Conservation (phyloP, 139 green algal species). For the Asterochloris erici region DNA sequence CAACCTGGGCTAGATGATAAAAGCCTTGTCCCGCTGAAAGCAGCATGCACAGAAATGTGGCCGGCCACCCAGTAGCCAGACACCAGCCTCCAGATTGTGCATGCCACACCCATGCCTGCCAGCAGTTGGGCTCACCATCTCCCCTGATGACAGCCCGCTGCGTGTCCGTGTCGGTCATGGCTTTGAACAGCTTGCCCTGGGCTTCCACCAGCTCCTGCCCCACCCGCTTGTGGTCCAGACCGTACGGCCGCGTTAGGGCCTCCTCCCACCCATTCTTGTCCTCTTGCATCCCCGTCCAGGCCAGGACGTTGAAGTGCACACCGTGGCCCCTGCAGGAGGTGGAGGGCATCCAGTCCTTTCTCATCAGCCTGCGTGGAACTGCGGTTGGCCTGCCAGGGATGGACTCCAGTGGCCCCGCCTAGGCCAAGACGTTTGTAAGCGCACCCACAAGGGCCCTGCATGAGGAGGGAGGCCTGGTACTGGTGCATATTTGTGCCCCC, state of each 20-base stretch:
- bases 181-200: slow-evolving; percentile 38
- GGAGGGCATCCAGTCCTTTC: not conserved
- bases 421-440: no score
- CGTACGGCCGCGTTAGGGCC: not conserved
- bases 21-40: not conserved
- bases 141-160: slow-evolving; percentile 91
- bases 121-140: slow-evolving; percentile 44
- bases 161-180: slow-evolving; percentile 46
- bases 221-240: not conserved
- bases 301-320: slow-evolving; percentile 68
- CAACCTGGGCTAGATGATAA: not conserved
- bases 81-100: not conserved
- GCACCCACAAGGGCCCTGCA: not conserved
- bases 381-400: not conserved
- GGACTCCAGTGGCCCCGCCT: not conserved
- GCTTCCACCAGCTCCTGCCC: slow-evolving; percentile 8
- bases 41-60: not conserved
- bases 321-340: slow-evolving; percentile 22
- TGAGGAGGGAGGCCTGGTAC: not conserved
- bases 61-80: no score
- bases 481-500: not conserved
- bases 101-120: not conserved
- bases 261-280: not conserved
- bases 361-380: not conserved
- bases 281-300: slow-evolving; percentile 69